Conservation (phyloP, 108 stramenopile species). For the Skeletonema tropicum region DNA sequence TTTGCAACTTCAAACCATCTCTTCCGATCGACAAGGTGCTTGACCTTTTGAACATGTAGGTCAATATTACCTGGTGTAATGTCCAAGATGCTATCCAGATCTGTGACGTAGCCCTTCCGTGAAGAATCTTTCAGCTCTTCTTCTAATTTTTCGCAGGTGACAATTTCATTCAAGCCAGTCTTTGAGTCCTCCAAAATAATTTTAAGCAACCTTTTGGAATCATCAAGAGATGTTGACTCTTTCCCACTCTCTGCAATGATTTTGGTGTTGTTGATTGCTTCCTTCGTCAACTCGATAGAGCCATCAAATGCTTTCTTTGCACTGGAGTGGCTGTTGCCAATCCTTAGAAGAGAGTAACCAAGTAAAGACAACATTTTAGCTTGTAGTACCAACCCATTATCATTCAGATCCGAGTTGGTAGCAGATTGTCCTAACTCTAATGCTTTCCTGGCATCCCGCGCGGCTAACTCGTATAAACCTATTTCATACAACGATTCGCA, state of each 20-base stretch:
- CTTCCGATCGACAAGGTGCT: constrained; percentile 12
- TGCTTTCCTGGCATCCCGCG: constrained; percentile 57
- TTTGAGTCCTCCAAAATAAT: constrained; percentile 7
- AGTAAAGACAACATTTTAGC: constrained; percentile 16
- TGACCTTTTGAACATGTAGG: constrained; percentile 27
- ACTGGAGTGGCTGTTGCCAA: constrained; percentile 15
- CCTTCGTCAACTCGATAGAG: constrained; percentile 19
- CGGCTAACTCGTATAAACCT: constrained; percentile 64
- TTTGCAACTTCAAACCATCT: constrained; percentile 47
- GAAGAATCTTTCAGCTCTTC: neutral
- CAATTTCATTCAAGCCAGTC: constrained; percentile 2
- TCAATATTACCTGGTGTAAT: constrained; percentile 30
- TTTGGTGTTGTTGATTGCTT: constrained; percentile 15
- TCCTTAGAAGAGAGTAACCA: constrained; percentile 31
- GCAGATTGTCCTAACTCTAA: constrained; percentile 40
- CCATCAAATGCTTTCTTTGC: constrained; percentile 36
- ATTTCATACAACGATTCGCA: constrained; percentile 63
- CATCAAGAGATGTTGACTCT: neutral
- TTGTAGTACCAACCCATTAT: constrained; percentile 15
- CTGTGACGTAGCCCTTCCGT: neutral
- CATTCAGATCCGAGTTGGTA: constrained; percentile 4
- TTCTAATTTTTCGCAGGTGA: neutral
- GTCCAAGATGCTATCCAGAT: constrained; percentile 14
- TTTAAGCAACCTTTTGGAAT: neutral
- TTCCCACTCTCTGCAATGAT: neutral